These are phyloP conservation scores for Paraphaeosphaeria minitans DNA, from an alignment of 2,329 filamentous ascomycete species.

Conservation along the genomic window DNA sequence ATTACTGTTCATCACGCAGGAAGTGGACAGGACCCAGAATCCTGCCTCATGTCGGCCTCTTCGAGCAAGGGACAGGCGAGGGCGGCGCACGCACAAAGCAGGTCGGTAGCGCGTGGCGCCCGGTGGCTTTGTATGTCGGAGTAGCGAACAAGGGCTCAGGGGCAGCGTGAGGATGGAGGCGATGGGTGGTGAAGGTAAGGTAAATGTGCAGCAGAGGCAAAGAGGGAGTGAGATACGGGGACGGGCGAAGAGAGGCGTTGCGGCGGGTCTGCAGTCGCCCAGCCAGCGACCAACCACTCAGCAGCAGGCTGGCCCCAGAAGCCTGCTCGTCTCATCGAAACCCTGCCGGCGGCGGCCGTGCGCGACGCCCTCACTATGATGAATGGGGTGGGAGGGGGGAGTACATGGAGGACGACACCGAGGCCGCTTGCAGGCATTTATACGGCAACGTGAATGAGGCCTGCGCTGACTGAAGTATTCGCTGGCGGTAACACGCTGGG, in stretches of 20 bases:
- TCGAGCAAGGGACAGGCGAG: conserved; percentile 11
- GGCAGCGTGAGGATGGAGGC: conserved; percentile 3
- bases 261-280: neutral
- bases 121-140: conserved; percentile 7
- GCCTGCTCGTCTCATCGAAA: neutral
- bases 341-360: conserved; percentile 2
- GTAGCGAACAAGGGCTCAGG: neutral
- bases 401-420: neutral
- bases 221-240: conserved; percentile 5
- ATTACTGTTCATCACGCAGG: conserved; percentile 50
- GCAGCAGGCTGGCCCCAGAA: conserved; percentile 1
- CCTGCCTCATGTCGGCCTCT: conserved; percentile 47
- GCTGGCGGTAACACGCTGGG: too few relatives aligned
- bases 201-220: conserved; percentile 5
- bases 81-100: conserved; percentile 29
- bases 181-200: conserved; percentile 9
- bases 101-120: conserved; percentile 14
- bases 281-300: conserved; percentile 6
- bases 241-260: conserved; percentile 6
- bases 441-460: neutral
- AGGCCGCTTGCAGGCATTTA: neutral
- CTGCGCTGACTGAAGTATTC: neutral
- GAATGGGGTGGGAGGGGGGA: neutral
- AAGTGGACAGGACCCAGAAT: conserved; percentile 43
- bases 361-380: conserved; percentile 1